Conservation (phyloP, 371 early-diverging fungal genomes). For the Basidiobolus meristosporus region DNA sequence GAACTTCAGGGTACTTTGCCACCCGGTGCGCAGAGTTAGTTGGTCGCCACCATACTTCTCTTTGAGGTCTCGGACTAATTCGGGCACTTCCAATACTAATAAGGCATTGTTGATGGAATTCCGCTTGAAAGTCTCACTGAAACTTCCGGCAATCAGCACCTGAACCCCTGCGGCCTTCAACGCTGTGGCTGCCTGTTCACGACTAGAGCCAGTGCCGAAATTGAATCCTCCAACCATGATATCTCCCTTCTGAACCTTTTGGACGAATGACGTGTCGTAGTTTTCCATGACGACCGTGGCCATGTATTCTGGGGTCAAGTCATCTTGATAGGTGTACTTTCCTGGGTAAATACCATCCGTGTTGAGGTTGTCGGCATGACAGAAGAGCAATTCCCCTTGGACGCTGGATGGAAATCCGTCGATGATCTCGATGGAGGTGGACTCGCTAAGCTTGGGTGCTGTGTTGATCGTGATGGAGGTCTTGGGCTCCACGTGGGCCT, state of each 20-base stretch:
- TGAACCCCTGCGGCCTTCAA: constrained; percentile 68
- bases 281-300: constrained; percentile 90
- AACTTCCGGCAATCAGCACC: constrained; percentile 72
- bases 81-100: constrained; percentile 68
- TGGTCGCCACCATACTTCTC: neutral
- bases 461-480: constrained; percentile 3
- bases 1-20: neutral
- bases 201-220: constrained; percentile 90
- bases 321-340: constrained; percentile 89
- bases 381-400: constrained; percentile 66
- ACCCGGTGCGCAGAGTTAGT: neutral
- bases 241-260: constrained; percentile 41
- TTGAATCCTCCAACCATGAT: constrained; percentile 81
- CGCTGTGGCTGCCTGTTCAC: constrained; percentile 94
- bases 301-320: constrained; percentile 74
- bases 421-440: constrained; percentile 1
- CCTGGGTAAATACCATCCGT: constrained; percentile 95
- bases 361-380: constrained; percentile 79
- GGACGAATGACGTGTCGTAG: constrained; percentile 74
- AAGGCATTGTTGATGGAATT: constrained; percentile 94
- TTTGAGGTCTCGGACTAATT: constrained; percentile 25
- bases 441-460: constrained; percentile 1
- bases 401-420: constrained; percentile 56
- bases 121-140: constrained; percentile 89
- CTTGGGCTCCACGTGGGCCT: constrained; percentile 3